These are phyloP conservation scores for Sporisorium graminicola DNA, from an alignment of 1,284 basidiomycete genomes.

Conservation along the genomic window DNA sequence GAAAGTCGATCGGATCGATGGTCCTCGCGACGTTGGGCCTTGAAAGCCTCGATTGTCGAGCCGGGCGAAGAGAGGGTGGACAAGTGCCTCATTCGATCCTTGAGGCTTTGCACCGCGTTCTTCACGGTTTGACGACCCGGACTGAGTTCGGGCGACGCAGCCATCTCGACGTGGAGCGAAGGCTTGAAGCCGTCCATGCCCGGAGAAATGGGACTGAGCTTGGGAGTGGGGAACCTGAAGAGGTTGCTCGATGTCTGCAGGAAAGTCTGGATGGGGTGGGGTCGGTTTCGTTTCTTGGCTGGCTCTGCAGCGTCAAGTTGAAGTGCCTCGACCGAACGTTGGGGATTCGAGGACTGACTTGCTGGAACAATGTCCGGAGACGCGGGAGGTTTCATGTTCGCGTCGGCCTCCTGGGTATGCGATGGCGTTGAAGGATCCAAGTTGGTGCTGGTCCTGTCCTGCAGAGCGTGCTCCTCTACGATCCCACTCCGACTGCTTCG, in stretches of 20 bases:
- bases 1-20: not conserved
- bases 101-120: not conserved
- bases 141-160: not conserved
- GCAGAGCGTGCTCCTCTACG: not conserved
- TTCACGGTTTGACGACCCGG: not conserved
- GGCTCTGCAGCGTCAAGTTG: not conserved
- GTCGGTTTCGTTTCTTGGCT: conserved; percentile 17
- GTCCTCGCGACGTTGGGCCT: not conserved
- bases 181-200: conserved; percentile 17
- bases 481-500: not conserved
- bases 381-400: not conserved
- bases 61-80: not conserved
- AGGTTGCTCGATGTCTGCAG: not conserved
- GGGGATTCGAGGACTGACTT: not conserved
- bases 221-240: conserved; percentile 1
- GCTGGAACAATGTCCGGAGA: not conserved
- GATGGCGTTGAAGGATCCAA: not conserved
- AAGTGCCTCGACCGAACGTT: not conserved
- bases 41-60: not conserved
- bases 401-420: not conserved
- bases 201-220: not conserved
- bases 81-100: not conserved
- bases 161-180: not conserved
- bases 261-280: not conserved
- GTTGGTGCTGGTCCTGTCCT: not conserved